phyloP scores from a whole-genome alignment of 352 stramenopile species.

The Pythium grandisporangium region DNA sequence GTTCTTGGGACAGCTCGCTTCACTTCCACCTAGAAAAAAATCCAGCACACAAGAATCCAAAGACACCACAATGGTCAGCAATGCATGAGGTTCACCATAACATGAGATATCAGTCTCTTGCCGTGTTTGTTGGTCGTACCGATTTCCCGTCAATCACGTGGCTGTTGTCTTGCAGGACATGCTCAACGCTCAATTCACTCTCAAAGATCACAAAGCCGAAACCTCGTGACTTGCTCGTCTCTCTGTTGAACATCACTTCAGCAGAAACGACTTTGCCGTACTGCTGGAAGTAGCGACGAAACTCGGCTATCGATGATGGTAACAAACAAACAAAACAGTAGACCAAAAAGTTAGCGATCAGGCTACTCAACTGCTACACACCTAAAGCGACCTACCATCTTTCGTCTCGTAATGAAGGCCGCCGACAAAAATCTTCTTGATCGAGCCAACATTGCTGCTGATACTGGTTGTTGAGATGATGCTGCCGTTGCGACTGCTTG shows the following conservation, averaged over 20 bases:
- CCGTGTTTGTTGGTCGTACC: too few relatives aligned
- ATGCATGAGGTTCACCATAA: too few relatives aligned
- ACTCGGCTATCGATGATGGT: constrained; percentile 46
- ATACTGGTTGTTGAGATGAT: constrained; percentile 46
- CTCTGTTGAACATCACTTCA: constrained; percentile 93
- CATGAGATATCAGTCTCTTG: too few relatives aligned
- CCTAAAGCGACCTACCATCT: constrained; percentile 51
- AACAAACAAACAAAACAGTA: neutral
- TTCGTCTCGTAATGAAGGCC: constrained; percentile 92
- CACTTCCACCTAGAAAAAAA: constrained; percentile 46
- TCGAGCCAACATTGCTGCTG: constrained; percentile 55
- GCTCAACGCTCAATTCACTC: constrained; percentile 74
- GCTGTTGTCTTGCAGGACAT: constrained; percentile 79
- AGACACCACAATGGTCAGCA: neutral
- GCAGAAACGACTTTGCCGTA: constrained; percentile 90
- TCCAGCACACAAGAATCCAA: neutral
- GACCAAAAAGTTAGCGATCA: neutral
- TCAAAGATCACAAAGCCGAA: constrained; percentile 95
- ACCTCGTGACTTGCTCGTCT: constrained; percentile 91
- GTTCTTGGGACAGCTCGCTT: constrained; percentile 81
- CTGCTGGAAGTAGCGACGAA: constrained; percentile 90
- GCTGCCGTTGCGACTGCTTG: constrained; percentile 39
- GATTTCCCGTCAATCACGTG: constrained; percentile 91
- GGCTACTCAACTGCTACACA: too few relatives aligned
- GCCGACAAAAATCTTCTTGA: constrained; percentile 91